Conservation (phyloP, 2,329 filamentous ascomycete species). For the Aspergillus neotritici region DNA sequence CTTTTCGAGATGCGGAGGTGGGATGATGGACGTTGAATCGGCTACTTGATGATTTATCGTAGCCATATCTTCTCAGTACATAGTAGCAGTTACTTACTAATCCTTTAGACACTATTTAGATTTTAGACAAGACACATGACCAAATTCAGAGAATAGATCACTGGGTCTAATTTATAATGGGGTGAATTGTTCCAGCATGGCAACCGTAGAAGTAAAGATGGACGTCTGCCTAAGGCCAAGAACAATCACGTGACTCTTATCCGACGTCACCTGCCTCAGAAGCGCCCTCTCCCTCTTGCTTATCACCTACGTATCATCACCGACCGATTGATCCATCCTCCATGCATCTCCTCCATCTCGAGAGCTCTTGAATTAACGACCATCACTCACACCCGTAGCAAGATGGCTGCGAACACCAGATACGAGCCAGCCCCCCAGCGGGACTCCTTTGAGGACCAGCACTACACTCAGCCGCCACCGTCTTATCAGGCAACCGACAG, state of each 20-base stretch:
- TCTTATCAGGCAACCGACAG: constrained; percentile 64
- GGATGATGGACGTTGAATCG: too few relatives aligned
- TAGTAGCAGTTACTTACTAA: not conserved
- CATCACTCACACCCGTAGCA: not conserved
- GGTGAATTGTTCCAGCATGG: too few relatives aligned
- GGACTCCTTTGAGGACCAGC: constrained; percentile 71
- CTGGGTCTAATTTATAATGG: too few relatives aligned
- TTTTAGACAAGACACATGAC: too few relatives aligned
- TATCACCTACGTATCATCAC: not conserved
- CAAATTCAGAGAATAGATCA: too few relatives aligned
- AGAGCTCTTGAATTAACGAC: too few relatives aligned
- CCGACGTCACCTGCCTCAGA: constrained; percentile 2
- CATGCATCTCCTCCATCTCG: not conserved
- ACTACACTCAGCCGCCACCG: constrained; percentile 72
- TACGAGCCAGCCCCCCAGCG: constrained; percentile 79
- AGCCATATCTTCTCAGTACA: not conserved
- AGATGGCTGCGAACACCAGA: constrained; percentile 70
- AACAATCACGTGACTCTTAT: not conserved
- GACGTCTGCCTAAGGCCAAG: too few relatives aligned
- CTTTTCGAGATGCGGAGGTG: constrained; percentile 5
- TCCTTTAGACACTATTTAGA: too few relatives aligned
- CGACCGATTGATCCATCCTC: not conserved
- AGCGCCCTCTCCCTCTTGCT: not conserved
- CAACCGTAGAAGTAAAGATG: too few relatives aligned
- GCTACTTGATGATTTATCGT: too few relatives aligned